Evolutionary conservation across 306 rosid genomes (phyloP).

Genomic region (Carpinus viminea): DNA sequence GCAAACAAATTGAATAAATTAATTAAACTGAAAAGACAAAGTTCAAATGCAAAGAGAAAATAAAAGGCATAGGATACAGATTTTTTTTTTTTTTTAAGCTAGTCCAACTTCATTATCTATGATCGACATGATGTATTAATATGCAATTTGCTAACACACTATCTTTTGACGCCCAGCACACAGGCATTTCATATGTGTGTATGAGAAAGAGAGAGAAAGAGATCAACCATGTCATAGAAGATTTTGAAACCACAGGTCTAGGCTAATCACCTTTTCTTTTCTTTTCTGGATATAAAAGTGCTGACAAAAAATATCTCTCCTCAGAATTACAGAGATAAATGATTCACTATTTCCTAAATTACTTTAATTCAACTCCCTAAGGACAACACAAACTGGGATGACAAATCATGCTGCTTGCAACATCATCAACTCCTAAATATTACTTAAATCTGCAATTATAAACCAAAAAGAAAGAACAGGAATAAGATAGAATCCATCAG

Average conservation of each 20-base stretch:
- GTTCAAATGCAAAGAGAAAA: conserved; percentile 2
- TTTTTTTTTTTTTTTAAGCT: background rate
- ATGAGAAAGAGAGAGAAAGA: background rate
- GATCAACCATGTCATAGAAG: background rate
- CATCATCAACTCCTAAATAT: background rate
- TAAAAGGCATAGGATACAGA: background rate
- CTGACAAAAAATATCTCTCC: too few species aligned
- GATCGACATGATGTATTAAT: background rate
- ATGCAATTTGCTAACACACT: background rate
- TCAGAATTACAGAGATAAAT: background rate
- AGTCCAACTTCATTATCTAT: background rate
- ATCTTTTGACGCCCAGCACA: background rate
- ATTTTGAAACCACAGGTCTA: background rate
- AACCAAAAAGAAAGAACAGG: background rate
- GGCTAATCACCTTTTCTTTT: background rate
- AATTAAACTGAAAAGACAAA: conserved; percentile 4
- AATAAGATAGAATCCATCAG: background rate
- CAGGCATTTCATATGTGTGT: background rate
- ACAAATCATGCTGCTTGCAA: background rate
- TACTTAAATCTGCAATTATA: background rate
- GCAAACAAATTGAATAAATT: conserved; percentile 25
- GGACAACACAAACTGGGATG: background rate
- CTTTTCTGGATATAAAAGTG: background rate
- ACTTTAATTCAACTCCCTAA: background rate
- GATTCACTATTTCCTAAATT: background rate